Percentiles rank a stretch among this genome's conserved stretches.
Evolutionary conservation across 2,329 filamentous ascomycete genomes (phyloP).

Genomic region (Aspergillus calidoustus): DNA sequence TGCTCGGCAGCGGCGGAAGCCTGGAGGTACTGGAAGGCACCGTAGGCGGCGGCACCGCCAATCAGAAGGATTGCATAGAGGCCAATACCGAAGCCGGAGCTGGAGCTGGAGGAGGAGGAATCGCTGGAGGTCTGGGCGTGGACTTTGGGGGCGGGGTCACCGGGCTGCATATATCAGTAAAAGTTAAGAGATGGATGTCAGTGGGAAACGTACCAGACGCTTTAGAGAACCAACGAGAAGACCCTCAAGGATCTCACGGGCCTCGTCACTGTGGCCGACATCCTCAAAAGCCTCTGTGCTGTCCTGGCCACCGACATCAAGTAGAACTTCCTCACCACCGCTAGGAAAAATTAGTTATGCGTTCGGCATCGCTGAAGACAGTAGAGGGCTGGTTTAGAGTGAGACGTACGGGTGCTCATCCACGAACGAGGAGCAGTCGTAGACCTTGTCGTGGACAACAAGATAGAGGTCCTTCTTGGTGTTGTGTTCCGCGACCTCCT

Average conservation of each 20-base stretch:
- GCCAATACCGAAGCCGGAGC: slow-evolving; percentile 68
- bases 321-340: slow-evolving; percentile 96
- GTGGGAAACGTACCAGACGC: slow-evolving; percentile 68
- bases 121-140: slow-evolving; percentile 54
- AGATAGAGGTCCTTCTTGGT: slow-evolving; percentile 91
- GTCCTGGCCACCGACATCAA: slow-evolving; percentile 95
- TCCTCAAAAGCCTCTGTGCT: slow-evolving; percentile 98
- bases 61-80: slow-evolving; percentile 81
- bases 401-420: slow-evolving; percentile 88
- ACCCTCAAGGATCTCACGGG: slow-evolving; percentile 85
- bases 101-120: slow-evolving; percentile 33
- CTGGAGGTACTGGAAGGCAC: slow-evolving; percentile 84
- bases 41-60: slow-evolving; percentile 77
- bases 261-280: slow-evolving; percentile 98
- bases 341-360: slow-evolving; percentile 52
- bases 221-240: slow-evolving; percentile 78
- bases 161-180: slow-evolving; percentile 53
- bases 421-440: slow-evolving; percentile 84
- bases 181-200: background rate
- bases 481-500: slow-evolving; percentile 83
- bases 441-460: slow-evolving; percentile 96
- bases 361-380: slow-evolving; percentile 1
- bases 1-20: slow-evolving; percentile 30
- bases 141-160: slow-evolving; percentile 76
- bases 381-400: slow-evolving; percentile 2